These are phyloP conservation scores for Erodium maritimum DNA, from an alignment of 345 rosid genomes.

Conservation along the genomic window DNA sequence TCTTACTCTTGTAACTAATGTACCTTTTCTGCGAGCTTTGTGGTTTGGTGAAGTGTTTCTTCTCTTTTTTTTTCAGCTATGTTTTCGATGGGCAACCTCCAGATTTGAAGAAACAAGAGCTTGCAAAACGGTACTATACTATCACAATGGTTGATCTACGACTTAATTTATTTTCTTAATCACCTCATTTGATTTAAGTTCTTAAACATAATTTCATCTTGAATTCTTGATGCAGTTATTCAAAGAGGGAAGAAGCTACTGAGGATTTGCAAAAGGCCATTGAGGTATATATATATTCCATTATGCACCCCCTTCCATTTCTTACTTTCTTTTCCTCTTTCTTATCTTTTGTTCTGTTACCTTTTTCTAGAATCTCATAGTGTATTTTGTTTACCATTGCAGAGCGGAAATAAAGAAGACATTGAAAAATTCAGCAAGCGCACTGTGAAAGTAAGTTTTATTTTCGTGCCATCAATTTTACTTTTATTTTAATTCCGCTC, in stretches of 20 bases:
- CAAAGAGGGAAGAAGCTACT: constrained; percentile 76
- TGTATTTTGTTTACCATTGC: constrained; percentile 6
- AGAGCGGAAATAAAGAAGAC: constrained; percentile 77
- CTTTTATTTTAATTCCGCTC: not conserved
- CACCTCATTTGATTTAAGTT: not conserved
- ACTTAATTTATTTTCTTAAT: not conserved
- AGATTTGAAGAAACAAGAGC: constrained; percentile 76
- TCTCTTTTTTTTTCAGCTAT: constrained; percentile 29
- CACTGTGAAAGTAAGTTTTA: constrained; percentile 58
- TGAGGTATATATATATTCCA: constrained; percentile 34
- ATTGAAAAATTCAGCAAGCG: constrained; percentile 91
- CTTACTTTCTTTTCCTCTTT: constrained; percentile 1
- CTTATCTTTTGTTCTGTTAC: not conserved
- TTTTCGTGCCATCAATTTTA: not conserved
- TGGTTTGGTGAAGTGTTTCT: not conserved
- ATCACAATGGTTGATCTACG: not conserved
- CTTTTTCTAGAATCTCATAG: not conserved
- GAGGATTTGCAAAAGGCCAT: constrained; percentile 52
- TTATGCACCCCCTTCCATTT: not conserved
- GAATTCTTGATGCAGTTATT: constrained; percentile 35
- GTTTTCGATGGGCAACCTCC: constrained; percentile 93
- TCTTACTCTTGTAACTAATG: not conserved
- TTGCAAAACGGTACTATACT: constrained; percentile 57
- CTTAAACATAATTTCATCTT: not conserved
- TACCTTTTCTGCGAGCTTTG: not conserved